Percentiles rank a stretch among this genome's conserved stretches.
Conservation (phyloP, 495 filamentous ascomycete species). For the Penicillium coffeae region DNA sequence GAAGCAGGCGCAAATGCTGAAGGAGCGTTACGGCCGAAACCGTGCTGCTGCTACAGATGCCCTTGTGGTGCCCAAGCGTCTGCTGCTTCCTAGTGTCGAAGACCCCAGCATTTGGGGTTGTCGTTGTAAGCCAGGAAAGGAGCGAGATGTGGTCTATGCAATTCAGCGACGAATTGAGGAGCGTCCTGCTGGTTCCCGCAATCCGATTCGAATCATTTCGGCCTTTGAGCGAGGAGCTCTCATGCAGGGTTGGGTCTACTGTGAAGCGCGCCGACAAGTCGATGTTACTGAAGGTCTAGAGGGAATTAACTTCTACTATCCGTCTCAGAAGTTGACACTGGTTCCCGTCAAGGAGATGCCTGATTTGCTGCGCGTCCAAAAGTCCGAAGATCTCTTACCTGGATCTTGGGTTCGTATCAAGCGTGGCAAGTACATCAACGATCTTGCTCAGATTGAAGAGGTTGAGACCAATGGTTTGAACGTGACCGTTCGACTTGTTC, state of each 20-base stretch:
- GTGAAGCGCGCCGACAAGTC: conserved; percentile 81
- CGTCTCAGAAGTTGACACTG: conserved; percentile 72
- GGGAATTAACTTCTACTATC: conserved; percentile 80
- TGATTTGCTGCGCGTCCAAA: conserved; percentile 83
- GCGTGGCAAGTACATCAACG: conserved; percentile 77
- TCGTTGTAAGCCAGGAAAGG: conserved; percentile 90
- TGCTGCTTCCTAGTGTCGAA: conserved; percentile 88
- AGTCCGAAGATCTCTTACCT: conserved; percentile 78
- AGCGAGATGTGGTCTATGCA: conserved; percentile 79
- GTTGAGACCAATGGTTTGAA: conserved; percentile 90
- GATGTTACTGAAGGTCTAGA: conserved; percentile 80
- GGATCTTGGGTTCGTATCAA: conserved; percentile 90
- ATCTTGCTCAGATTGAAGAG: conserved; percentile 90
- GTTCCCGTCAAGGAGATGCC: conserved; percentile 98
- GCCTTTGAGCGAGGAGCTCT: conserved; percentile 85
- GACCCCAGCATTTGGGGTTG: conserved; percentile 96
- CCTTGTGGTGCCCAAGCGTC: conserved; percentile 75
- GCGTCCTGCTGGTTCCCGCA: conserved; percentile 59
- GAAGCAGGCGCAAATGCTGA: conserved; percentile 80
- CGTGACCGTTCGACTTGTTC: conserved; percentile 80
- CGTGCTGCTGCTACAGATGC: conserved; percentile 52
- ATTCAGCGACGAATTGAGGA: conserved; percentile 88
- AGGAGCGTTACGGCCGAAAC: conserved; percentile 75
- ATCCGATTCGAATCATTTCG: conserved; percentile 73
- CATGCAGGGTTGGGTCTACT: conserved; percentile 93